A percentile compares a stretch with the other conserved stretches of the same genome.
phyloP scores from a whole-genome alignment of 139 green algal species.

The Closterium sp. region DNA sequence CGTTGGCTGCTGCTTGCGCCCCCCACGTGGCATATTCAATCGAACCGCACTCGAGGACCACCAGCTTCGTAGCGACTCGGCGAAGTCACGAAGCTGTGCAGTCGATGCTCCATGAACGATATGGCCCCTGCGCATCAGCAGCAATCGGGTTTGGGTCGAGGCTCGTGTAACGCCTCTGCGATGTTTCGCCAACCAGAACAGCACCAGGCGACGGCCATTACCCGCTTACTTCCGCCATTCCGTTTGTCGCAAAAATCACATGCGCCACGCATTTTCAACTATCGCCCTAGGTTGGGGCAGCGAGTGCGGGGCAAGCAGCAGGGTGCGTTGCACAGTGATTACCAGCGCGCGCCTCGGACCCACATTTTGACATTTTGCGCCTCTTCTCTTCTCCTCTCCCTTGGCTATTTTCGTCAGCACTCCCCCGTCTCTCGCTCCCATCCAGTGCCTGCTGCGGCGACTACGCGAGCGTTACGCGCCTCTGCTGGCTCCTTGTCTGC shows the following conservation, averaged over 20 bases:
- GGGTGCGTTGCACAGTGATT: not conserved
- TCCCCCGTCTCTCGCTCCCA: not conserved
- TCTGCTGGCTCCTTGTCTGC: not conserved
- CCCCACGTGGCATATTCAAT: not conserved
- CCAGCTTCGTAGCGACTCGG: not conserved
- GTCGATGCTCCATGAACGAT: not conserved
- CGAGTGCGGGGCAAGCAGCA: not conserved
- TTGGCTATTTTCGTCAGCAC: not conserved
- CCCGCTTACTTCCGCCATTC: too few relatives aligned
- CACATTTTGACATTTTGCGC: not conserved
- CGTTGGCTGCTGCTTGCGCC: not conserved
- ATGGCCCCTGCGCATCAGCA: not conserved
- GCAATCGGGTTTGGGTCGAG: not conserved
- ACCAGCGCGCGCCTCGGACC: not conserved
- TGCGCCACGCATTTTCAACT: not conserved
- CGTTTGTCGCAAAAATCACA: not conserved
- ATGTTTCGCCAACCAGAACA: too few relatives aligned
- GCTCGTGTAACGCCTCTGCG: too few relatives aligned
- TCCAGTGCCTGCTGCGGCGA: not conserved
- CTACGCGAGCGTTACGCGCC: not conserved
- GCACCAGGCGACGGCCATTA: too few relatives aligned
- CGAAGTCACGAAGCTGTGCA: not conserved
- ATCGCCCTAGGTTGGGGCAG: not conserved
- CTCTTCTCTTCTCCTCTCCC: not conserved
- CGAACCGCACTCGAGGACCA: not conserved